A percentile compares a stretch with the other conserved stretches of the same genome.
Evolutionary conservation across 805 yeast genomes (phyloP).

Genomic region (Crinitomyces ghanaensis): DNA sequence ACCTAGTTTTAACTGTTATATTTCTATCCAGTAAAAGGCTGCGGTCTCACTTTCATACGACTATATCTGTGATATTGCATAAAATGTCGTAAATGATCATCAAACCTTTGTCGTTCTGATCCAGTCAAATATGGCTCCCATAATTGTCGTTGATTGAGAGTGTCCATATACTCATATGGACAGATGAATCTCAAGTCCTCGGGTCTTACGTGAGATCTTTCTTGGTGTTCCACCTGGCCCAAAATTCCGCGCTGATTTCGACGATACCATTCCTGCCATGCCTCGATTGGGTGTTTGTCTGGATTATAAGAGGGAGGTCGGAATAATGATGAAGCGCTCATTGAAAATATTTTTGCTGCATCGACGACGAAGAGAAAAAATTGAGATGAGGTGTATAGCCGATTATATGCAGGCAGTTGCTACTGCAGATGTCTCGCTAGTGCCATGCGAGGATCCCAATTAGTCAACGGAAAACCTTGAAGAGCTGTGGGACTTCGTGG

Average conservation of each 20-base stretch:
- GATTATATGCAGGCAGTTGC: too few relatives aligned
- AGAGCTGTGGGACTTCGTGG: too few relatives aligned
- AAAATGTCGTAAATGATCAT: slow-evolving; percentile 15
- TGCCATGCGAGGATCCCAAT: too few relatives aligned
- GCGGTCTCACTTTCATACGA: not conserved
- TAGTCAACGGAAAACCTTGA: too few relatives aligned
- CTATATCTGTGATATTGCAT: not conserved
- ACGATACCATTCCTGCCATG: slow-evolving; percentile 23
- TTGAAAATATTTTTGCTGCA: too few relatives aligned
- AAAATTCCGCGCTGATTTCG: slow-evolving; percentile 12
- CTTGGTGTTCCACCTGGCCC: slow-evolving; percentile 10
- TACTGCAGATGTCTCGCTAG: too few relatives aligned
- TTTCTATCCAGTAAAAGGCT: not conserved
- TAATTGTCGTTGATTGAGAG: slow-evolving; percentile 20
- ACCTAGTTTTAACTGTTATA: not conserved
- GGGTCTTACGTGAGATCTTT: slow-evolving; percentile 4
- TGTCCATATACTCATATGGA: slow-evolving; percentile 22
- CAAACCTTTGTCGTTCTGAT: slow-evolving; percentile 20
- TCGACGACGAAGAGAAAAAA: too few relatives aligned
- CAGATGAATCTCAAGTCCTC: slow-evolving; percentile 14
- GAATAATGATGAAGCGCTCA: too few relatives aligned
- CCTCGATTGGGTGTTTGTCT: slow-evolving; percentile 20
- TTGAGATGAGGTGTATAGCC: too few relatives aligned
- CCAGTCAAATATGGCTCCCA: slow-evolving; percentile 24
- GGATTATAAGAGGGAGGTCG: slow-evolving; percentile 15